Evolutionary conservation across 2,329 filamentous ascomycete genomes (phyloP).

Genomic region (Ceratocystis smalleyi): DNA sequence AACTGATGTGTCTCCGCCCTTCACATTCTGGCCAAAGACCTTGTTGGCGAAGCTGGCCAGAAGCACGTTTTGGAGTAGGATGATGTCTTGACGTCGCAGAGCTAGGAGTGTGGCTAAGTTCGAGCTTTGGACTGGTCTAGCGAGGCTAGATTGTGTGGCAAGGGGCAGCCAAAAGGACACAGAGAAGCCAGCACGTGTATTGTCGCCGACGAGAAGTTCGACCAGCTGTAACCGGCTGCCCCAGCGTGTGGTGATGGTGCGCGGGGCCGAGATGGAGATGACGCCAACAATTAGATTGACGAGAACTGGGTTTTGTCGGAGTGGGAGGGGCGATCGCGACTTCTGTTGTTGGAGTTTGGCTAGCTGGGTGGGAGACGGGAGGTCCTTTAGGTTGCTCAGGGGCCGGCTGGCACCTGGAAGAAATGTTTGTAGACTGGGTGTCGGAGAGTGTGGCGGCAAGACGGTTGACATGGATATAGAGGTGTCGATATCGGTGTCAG

Average conservation of each 20-base stretch:
- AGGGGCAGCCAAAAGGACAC: slow-evolving; percentile 67
- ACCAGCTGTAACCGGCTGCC: slow-evolving; percentile 48
- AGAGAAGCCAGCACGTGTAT: slow-evolving; percentile 64
- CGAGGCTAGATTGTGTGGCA: slow-evolving; percentile 18
- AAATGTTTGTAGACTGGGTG: slow-evolving; percentile 9
- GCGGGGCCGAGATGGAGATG: slow-evolving; percentile 52
- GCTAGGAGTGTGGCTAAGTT: slow-evolving; percentile 24
- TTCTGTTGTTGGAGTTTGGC: slow-evolving; percentile 43
- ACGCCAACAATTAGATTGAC: slow-evolving; percentile 69
- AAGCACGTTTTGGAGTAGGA: slow-evolving; percentile 66
- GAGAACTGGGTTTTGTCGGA: slow-evolving; percentile 32
- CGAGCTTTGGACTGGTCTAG: background rate
- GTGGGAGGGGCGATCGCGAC: background rate
- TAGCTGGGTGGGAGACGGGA: slow-evolving; percentile 52
- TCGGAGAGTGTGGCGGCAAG: background rate
- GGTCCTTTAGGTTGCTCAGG: slow-evolving; percentile 45
- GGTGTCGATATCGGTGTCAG: background rate
- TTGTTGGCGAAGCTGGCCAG: slow-evolving; percentile 57
- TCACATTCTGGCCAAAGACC: slow-evolving; percentile 77
- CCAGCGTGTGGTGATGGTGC: slow-evolving; percentile 52
- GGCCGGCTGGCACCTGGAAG: slow-evolving; percentile 18
- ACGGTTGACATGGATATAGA: background rate
- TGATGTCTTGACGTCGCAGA: slow-evolving; percentile 56
- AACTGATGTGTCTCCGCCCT: slow-evolving; percentile 48
- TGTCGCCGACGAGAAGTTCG: slow-evolving; percentile 70